These are phyloP conservation scores for Lodderomyces elongisporus DNA, from an alignment of 1,139 yeast genomes.

Conservation along the genomic window DNA sequence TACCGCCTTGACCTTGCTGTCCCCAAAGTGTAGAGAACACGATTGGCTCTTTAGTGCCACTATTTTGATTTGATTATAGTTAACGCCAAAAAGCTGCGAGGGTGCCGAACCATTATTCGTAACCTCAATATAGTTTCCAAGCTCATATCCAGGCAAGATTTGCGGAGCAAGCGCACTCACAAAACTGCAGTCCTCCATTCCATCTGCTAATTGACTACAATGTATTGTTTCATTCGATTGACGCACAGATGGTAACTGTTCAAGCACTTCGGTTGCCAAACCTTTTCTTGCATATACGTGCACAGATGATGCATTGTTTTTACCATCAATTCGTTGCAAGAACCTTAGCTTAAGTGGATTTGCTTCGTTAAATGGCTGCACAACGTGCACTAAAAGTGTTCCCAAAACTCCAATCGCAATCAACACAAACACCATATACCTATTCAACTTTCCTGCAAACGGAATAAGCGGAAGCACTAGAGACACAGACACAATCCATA, in stretches of 20 bases:
- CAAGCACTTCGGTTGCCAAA: constrained; percentile 34
- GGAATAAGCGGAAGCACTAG: constrained; percentile 62
- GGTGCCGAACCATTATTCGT: constrained; percentile 17
- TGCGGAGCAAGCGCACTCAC: constrained; percentile 48
- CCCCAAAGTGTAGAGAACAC: constrained; percentile 52
- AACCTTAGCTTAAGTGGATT: constrained; percentile 71
- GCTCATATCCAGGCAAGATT: constrained; percentile 37
- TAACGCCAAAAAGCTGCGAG: constrained; percentile 59
- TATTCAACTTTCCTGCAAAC: constrained; percentile 65
- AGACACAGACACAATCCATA: constrained; percentile 30
- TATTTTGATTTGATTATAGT: constrained; percentile 57
- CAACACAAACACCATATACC: constrained; percentile 35
- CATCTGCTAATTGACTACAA: constrained; percentile 38
- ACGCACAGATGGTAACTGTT: constrained; percentile 63
- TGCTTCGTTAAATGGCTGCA: constrained; percentile 50
- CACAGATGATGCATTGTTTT: constrained; percentile 32
- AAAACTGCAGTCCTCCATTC: constrained; percentile 50
- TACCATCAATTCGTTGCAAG: constrained; percentile 49
- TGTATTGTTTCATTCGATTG: constrained; percentile 20
- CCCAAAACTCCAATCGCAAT: constrained; percentile 31
- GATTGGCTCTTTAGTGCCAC: constrained; percentile 57
- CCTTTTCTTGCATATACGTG: constrained; percentile 52
- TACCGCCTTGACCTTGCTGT: constrained; percentile 14
- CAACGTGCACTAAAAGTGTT: constrained; percentile 29
- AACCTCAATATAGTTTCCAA: constrained; percentile 43